Evolutionary conservation across 1,284 basidiomycete genomes (phyloP), one percentile per base, ranked within the genome.

Genomic region (Ustilago vetiveriae): DNA sequence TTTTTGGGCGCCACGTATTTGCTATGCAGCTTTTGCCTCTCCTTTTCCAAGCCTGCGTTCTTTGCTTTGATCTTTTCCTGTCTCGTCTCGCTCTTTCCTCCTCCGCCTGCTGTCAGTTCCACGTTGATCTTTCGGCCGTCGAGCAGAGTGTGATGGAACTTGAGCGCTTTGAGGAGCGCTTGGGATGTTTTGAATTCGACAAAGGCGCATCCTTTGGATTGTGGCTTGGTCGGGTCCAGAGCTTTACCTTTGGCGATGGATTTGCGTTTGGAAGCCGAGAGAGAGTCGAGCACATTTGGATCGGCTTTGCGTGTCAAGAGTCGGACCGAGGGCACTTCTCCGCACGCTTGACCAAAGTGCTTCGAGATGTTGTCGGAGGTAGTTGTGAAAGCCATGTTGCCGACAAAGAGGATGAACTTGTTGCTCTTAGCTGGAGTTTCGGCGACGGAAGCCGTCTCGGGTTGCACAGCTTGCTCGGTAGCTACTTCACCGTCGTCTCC

Each of bases 171-270:
- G 16, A 75, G 68, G 11, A 82, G 54, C 2, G 75, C 73, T 16
- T 44, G 43, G 10, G 60, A 44, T 10, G 47, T 54, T 26, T 68
- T 58, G 54, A 82, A 82, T 44, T 82, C 79, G 27, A 78, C 60
- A 56, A 82, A 82, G 3, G 79, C 80, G 27, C 79, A 82, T 2
- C 80, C 80, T 39, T 71, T 74, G 4, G 78, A 80, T 13, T 64
- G 56, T 11, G 73, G 62, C 30, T 67, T 62, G 11, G 64, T 45
- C 0, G 78, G 78, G 39, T 81, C 76, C 16, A 56, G 51, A 5
- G 78, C 78, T 45, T 82, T 82, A 21, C 79, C 80, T 37, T 80
- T 80, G 16, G 75, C 77, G 46, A 81, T 77, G 11, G 78, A 80
- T 40, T 80, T 82, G 37, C 74, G 72, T 51, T 82, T 82, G 10